Evolutionary conservation across 768 basidiomycete species (phyloP).

Genomic region (Nidularia sp.): DNA sequence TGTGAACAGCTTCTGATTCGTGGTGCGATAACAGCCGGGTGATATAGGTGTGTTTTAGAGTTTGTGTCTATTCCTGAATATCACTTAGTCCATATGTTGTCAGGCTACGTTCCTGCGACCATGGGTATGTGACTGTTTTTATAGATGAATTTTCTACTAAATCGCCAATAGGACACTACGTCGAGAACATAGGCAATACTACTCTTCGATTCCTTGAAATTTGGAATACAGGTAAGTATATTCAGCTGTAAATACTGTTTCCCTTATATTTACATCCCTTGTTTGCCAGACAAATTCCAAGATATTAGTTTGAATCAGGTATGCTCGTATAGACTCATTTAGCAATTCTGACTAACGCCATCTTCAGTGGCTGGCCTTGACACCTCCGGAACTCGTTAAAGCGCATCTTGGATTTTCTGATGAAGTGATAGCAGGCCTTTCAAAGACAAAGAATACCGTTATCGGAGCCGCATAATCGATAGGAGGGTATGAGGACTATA

Average conservation of each 20-base stretch:
- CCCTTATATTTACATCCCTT: not conserved
- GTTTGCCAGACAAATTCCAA: constrained; percentile 7
- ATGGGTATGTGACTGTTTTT: constrained; percentile 22
- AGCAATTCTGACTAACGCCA: not conserved
- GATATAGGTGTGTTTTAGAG: constrained; percentile 23
- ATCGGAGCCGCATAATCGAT: constrained; percentile 15
- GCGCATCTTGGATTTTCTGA: constrained; percentile 34
- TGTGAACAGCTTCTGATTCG: not conserved
- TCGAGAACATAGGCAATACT: constrained; percentile 62
- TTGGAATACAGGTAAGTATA: constrained; percentile 43
- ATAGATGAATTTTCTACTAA: not conserved
- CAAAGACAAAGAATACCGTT: constrained; percentile 33
- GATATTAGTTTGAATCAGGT: constrained; percentile 41
- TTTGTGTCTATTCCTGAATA: not conserved
- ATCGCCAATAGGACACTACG: constrained; percentile 49
- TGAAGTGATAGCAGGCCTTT: constrained; percentile 24
- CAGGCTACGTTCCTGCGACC: not conserved
- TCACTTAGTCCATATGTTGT: not conserved
- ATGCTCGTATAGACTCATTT: constrained; percentile 2
- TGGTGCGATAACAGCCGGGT: constrained; percentile 20
- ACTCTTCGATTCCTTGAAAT: constrained; percentile 59
- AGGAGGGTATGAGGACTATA: not conserved
- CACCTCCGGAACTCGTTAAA: constrained; percentile 35
- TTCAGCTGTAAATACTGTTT: not conserved
- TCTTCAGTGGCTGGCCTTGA: constrained; percentile 36